Evolutionary conservation across 306 rosid genomes (phyloP), one percentile per base, ranked within the genome.

Genomic region (Fragaria iinumae): DNA sequence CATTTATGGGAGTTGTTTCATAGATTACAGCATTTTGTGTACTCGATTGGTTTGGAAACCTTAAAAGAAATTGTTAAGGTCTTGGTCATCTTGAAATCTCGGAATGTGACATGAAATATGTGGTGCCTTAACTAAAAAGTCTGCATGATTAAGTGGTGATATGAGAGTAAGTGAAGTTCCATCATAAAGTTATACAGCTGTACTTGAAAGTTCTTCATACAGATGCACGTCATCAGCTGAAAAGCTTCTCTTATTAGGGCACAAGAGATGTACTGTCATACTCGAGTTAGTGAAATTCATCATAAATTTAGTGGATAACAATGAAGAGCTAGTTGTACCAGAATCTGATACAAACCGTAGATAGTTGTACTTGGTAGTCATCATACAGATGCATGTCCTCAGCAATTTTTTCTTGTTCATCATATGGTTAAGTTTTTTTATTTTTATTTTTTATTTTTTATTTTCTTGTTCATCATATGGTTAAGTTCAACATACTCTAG

Each of bases 21-120:
- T 50, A 50, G 7, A 50, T 50, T 17, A 18, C 18, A 25, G 38
- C 36, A 59, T 59, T 12, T 59, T 3, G 92, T 90, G 79, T 93
- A 93, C 62, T 91, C 91, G 97, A 89, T 89, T 75, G 95, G 97
- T 59, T 80, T 89, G 80, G 86, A 81, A 86, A 87, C 82, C 43
- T 67, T 93, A 73, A 93, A 88, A 25, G 25, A 50, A 88, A 90
- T 84, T 38, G 96, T 91, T 11, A 90, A 72, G 77, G 87, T 91
- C 45, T 89, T 49, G 76, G 50, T 43, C 98, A 93, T 75, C 85
- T 87, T 11, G 77, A 81, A 59, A 89, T 93, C 49, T 88, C 92
- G 5, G 29, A 48, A 10, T 6, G 29, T 3, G 80, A 86, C 82
- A 74, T 76, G 79, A 87, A 77, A 73, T 74, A 88, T 80, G 78